Conservation (phyloP, 805 yeast genomes). For the Pichia membranifaciens region DNA sequence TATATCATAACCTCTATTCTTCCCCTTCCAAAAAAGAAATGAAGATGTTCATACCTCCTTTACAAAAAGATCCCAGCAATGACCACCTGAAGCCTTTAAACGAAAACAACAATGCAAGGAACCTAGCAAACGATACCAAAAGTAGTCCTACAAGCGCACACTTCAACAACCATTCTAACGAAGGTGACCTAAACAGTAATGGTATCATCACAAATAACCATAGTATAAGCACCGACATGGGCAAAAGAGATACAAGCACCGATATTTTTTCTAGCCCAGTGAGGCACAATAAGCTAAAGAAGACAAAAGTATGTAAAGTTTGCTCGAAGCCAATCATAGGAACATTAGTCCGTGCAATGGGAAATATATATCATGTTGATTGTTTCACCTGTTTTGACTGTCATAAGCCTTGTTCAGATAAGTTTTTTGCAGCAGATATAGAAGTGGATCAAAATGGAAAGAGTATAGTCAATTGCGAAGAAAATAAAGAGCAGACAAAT, state of each 20-base stretch:
- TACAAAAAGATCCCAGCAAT: neutral
- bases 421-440: constrained; percentile 77
- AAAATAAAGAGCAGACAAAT: neutral
- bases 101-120: too few relatives aligned
- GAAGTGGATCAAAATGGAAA: constrained; percentile 10
- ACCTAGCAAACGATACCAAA: neutral
- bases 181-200: too few relatives aligned
- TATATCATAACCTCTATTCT: constrained; percentile 11
- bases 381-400: constrained; percentile 89
- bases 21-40: constrained; percentile 8
- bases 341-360: constrained; percentile 83
- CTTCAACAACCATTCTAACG: too few relatives aligned
- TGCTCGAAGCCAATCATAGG: constrained; percentile 54
- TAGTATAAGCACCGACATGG: neutral
- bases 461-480: neutral
- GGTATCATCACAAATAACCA: too few relatives aligned
- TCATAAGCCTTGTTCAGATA: constrained; percentile 70
- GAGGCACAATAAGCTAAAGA: constrained; percentile 15
- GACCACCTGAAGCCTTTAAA: too few relatives aligned
- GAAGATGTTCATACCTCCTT: constrained; percentile 3
- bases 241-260: neutral
- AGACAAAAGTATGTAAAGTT: constrained; percentile 41
- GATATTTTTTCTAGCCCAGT: constrained; percentile 4
- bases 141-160: neutral
- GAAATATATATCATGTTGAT: constrained; percentile 72